Evolutionary conservation across 208 protist species (phyloP), one percentile per base, ranked within the genome.

Genomic region (Trypanosoma conorhini): DNA sequence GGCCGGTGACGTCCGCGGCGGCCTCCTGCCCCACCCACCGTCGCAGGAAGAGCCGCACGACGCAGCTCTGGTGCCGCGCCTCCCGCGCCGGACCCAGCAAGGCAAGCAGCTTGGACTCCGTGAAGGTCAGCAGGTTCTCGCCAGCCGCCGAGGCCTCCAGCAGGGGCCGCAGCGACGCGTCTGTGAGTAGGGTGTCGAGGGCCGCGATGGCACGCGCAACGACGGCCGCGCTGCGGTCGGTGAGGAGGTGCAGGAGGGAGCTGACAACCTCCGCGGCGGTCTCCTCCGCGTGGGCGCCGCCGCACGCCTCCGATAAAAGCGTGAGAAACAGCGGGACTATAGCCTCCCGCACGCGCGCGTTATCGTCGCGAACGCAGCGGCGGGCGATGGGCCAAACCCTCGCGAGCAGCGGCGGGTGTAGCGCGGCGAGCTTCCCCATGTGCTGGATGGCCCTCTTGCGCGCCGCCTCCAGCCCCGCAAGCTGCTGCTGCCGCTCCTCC

Each of bases 251-350:
- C n/a, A 96, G 76, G n/a, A 77, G 65, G 9, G 76, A 85, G 76
- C 85, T 93, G 59, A 93, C 59, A 8, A 88, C 77, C 59, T 92
- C 80, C 9, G 76, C 61, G 9, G 78, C 69, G 15, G 81, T 59
- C 28, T 81, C 62, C n/a, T 76, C 51, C 31, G 69, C 60, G 21
- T 8, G 21, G 12, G 44, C 22, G 17, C 28, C 10, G 26, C 22
- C 38, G 44, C 70, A 69, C n/a, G 40, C 58, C 44, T 66, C 62
- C 7, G 70, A 64, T 21, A 96, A 64, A 38, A 93, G 63, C 0
- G 80, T 84, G n/a, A 89, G 62, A 12, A 96, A 81, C 15, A 96
- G 76, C n/a, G 85, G 78, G 38, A 94, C 78, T 30, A 81, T 84
- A 5, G 83, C 84, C 81, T 95, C 92, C 1, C 92, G 85, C 70